Conservation (phyloP, 139 green algal species). For the Chlorella vulgaris region DNA sequence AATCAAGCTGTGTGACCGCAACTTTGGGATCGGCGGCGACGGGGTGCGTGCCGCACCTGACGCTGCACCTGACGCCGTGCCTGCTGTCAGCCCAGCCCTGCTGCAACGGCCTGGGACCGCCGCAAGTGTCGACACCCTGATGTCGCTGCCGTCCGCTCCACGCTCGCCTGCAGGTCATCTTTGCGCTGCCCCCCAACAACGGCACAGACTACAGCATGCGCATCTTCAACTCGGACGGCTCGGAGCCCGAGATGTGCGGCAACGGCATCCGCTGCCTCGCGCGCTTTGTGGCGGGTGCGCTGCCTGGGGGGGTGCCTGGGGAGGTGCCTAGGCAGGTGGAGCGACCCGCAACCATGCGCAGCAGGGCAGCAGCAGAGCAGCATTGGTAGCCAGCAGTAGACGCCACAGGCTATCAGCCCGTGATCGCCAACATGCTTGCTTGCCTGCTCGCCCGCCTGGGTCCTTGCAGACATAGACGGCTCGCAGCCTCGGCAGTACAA, state of each 20-base stretch:
- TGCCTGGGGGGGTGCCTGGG: not conserved
- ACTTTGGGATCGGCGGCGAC: constrained; percentile 97
- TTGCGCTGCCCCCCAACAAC: constrained; percentile 78
- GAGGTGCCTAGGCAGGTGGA: too few relatives aligned
- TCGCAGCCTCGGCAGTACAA: constrained; percentile 65
- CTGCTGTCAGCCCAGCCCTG: not conserved
- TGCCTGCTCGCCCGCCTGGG: not conserved
- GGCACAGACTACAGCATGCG: constrained; percentile 93
- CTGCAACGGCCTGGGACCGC: too few relatives aligned
- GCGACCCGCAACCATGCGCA: too few relatives aligned
- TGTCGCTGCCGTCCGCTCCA: too few relatives aligned
- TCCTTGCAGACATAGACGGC: constrained; percentile 35
- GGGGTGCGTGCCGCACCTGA: constrained; percentile 67
- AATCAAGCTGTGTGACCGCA: constrained; percentile 88
- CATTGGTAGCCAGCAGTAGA: too few relatives aligned
- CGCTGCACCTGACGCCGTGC: not conserved
- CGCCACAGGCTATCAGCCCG: too few relatives aligned
- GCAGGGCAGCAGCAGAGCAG: too few relatives aligned
- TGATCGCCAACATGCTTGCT: too few relatives aligned
- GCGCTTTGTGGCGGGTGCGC: constrained; percentile 79
- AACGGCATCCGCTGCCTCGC: constrained; percentile 98
- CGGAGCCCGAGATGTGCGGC: constrained; percentile 99
- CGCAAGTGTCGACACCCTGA: too few relatives aligned
- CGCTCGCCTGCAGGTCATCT: constrained; percentile 58
- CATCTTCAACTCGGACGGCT: constrained; percentile 98